Conservation (phyloP, 2,329 filamentous ascomycete species). For the Chrysoporthe deuterocubensis region DNA sequence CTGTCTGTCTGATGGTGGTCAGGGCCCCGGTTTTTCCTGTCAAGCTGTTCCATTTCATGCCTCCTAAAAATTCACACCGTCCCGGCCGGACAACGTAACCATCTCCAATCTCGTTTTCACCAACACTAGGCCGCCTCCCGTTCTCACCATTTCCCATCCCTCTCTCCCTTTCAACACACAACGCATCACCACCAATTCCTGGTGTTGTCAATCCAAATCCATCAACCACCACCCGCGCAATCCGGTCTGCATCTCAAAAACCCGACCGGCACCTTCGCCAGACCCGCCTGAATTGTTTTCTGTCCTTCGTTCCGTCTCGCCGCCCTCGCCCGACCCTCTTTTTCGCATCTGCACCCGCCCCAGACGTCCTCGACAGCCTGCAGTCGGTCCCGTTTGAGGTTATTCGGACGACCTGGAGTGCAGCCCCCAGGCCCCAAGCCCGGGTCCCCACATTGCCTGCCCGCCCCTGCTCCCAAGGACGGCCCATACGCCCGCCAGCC, state of each 20-base stretch:
- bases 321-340: conserved; percentile 31
- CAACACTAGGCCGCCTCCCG: conserved; percentile 37
- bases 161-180: conserved; percentile 36
- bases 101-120: conserved; percentile 46
- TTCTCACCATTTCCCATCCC: conserved; percentile 39
- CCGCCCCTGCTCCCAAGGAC: conserved; percentile 14
- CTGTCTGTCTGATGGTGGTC: conserved; percentile 32
- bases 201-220: conserved; percentile 32
- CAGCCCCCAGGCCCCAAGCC: conserved; percentile 21
- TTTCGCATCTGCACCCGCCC: conserved; percentile 30
- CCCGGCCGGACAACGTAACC: conserved; percentile 53
- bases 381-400: conserved; percentile 29
- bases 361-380: conserved; percentile 12
- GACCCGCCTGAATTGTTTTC: conserved; percentile 37
- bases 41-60: conserved; percentile 35
- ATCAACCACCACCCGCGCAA: conserved; percentile 38
- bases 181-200: conserved; percentile 35
- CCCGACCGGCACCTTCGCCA: conserved; percentile 40
- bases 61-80: conserved; percentile 51
- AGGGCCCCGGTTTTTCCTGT: conserved; percentile 53
- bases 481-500: neutral
- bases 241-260: conserved; percentile 42
- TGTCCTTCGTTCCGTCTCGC: conserved; percentile 31
- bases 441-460: conserved; percentile 28
- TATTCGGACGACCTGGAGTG: conserved; percentile 31